These are phyloP conservation scores for Fusarium solani-melongenae DNA, from an alignment of 2,329 filamentous ascomycete species.

Conservation along the genomic window DNA sequence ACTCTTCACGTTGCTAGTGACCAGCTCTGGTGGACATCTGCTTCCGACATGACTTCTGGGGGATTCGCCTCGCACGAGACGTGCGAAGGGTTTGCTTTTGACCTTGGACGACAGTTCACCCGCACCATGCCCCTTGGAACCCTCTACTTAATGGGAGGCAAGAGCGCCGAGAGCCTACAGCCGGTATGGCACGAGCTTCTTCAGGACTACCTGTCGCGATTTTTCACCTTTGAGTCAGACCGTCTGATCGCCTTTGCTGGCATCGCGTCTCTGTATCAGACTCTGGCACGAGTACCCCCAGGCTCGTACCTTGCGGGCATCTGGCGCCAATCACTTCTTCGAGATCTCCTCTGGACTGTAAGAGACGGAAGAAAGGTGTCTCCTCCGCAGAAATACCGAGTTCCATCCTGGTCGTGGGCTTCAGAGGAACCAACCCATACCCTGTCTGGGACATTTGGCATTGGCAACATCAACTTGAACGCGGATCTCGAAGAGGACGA, in stretches of 20 bases:
- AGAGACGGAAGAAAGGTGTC: conserved; percentile 28
- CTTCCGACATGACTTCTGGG: conserved; percentile 16
- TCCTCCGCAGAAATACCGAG: conserved; percentile 29
- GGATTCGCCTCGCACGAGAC: conserved; percentile 30
- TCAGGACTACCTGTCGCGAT: conserved; percentile 26
- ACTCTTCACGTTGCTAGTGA: conserved; percentile 31
- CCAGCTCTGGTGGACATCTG: conserved; percentile 35
- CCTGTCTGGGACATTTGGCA: conserved; percentile 1
- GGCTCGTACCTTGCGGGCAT: conserved; percentile 27
- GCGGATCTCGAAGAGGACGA: background rate
- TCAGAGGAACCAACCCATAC: conserved; percentile 23
- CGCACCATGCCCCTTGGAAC: conserved; percentile 14
- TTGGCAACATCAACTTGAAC: conserved; percentile 12
- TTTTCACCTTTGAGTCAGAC: conserved; percentile 32
- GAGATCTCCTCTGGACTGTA: conserved; percentile 21
- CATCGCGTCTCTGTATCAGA: conserved; percentile 24
- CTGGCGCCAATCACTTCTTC: conserved; percentile 25
- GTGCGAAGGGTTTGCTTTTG: conserved; percentile 24
- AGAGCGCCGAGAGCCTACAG: background rate
- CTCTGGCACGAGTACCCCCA: conserved; percentile 2
- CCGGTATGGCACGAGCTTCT: conserved; percentile 19
- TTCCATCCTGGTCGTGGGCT: conserved; percentile 35
- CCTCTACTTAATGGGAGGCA: conserved; percentile 11
- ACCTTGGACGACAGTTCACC: background rate
- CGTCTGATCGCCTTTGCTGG: conserved; percentile 30